These are phyloP conservation scores for Actinidia chinensis DNA, from an alignment of 179 eudicot genomes.

Conservation along the genomic window DNA sequence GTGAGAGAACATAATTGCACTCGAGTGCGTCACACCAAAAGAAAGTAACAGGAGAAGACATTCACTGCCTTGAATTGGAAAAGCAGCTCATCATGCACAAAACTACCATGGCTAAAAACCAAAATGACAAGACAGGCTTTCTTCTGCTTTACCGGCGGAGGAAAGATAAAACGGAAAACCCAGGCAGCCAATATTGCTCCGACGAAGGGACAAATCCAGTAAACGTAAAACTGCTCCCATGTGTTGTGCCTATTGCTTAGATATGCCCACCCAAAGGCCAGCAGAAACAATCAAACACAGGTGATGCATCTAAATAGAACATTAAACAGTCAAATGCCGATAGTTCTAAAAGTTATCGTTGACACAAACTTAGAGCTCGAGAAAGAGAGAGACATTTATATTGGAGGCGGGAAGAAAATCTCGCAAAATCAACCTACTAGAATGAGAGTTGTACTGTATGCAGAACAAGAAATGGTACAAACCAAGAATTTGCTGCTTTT, in stretches of 20 bases:
- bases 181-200: constrained; percentile 79
- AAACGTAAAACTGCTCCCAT: constrained; percentile 87
- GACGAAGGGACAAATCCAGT: constrained; percentile 83
- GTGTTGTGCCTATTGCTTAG: constrained; percentile 68
- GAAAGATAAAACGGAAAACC: constrained; percentile 61
- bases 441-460: too few species aligned
- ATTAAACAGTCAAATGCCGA: too few species aligned
- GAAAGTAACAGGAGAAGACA: background rate
- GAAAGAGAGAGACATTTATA: too few species aligned
- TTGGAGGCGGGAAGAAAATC: too few species aligned
- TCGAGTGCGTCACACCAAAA: background rate
- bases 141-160: constrained; percentile 59
- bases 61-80: background rate
- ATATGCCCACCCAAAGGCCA: constrained; percentile 98
- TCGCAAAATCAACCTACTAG: too few species aligned
- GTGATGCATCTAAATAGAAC: background rate
- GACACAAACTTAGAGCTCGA: too few species aligned
- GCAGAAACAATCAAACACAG: constrained; percentile 22
- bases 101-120: background rate
- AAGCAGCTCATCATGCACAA: background rate
- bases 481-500: too few species aligned
- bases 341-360: too few species aligned
- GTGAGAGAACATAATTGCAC: too few species aligned
- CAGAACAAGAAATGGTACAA: too few species aligned
- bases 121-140: constrained; percentile 27